Base-by-base conservation (phyloP, 768 basidiomycete species). In the Rhizopogon salebrosus region DNA sequence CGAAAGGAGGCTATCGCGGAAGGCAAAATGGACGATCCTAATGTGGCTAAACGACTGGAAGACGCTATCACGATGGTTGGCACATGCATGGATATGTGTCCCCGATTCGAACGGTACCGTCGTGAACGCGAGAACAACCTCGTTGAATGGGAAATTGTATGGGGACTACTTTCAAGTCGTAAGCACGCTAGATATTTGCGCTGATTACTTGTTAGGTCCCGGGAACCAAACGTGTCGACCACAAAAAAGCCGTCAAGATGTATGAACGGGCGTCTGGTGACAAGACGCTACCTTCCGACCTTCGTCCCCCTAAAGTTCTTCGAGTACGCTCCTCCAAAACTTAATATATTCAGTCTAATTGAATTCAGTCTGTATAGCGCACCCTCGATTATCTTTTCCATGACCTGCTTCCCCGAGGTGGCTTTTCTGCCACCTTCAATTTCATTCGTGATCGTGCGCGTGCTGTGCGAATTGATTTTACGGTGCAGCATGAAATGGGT, bases 211-310 rank as follows among this genome's bases (percentile, higher is more conserved):
- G 58, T 40, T 65, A 89, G 87, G 83, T 87, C 52, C 85, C 87
- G 16, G 86, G 85, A 10, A 91, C 88, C n/a, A 90, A 85, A 63
- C 77, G 87, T 39, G 86, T 98, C 8, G 85, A 95, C 63, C 92
- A 92, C 57, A 75, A 75, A 37, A 84, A 85, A 48, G 95, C 95
- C 0, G 95, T 98, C 41, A 97, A 98, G 64, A 88, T 87, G 64
- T 99, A 94, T 67, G 92, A 95, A 66, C 88, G 95, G 18, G 93
- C 92, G 3, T 90, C 92, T 13, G 95, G 95, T 23, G 92, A 95
- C 74, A 89, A 95, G 70, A 84, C 84, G 0, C 62, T 97, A 0
- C 95, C 95, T 2, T 93, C 92, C 0, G 95, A 99, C 66, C 74
- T 99, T 43, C 83, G 95, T 16, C 93, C 95, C 7, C 93, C 95